A percentile compares a stretch with the other conserved stretches of the same genome.
phyloP scores from a whole-genome alignment of 192 early-diverging fungal species.

The Haplosporangium gracile region DNA sequence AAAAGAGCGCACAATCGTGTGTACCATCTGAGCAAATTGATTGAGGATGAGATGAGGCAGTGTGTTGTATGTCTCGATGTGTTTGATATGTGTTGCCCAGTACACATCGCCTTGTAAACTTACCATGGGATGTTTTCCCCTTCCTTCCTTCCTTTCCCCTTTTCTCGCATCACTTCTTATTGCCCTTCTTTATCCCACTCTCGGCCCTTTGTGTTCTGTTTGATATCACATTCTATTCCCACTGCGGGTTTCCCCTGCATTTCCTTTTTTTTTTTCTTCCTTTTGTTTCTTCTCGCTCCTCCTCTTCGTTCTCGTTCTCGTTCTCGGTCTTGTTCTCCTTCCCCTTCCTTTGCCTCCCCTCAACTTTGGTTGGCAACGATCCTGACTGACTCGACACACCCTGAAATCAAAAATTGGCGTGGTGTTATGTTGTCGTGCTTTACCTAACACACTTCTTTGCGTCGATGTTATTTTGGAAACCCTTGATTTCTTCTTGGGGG shows the following conservation, averaged over 20 bases:
- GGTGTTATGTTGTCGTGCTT: neutral
- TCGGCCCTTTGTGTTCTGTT: conserved; percentile 1
- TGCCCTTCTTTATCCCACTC: neutral
- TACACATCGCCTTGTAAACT: neutral
- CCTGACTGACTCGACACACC: neutral
- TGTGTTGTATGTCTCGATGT: neutral
- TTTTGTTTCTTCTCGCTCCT: neutral
- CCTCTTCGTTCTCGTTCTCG: neutral
- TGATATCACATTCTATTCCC: conserved; percentile 3
- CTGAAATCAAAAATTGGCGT: neutral
- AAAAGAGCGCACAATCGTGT: neutral
- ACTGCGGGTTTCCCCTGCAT: conserved; percentile 19
- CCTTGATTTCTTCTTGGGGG: neutral
- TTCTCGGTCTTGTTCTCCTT: neutral
- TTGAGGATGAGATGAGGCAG: neutral
- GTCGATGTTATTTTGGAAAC: conserved; percentile 1
- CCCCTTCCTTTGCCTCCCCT: neutral
- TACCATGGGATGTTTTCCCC: neutral
- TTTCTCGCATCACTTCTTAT: neutral
- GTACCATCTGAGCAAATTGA: neutral
- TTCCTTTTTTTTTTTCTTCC: neutral
- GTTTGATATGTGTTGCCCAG: neutral
- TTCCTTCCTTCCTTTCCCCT: neutral
- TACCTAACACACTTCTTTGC: conserved; percentile 1
- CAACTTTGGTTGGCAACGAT: neutral